These are phyloP conservation scores for Albifimbria verrucaria DNA, from an alignment of 2,329 filamentous ascomycete genomes.

Conservation along the genomic window DNA sequence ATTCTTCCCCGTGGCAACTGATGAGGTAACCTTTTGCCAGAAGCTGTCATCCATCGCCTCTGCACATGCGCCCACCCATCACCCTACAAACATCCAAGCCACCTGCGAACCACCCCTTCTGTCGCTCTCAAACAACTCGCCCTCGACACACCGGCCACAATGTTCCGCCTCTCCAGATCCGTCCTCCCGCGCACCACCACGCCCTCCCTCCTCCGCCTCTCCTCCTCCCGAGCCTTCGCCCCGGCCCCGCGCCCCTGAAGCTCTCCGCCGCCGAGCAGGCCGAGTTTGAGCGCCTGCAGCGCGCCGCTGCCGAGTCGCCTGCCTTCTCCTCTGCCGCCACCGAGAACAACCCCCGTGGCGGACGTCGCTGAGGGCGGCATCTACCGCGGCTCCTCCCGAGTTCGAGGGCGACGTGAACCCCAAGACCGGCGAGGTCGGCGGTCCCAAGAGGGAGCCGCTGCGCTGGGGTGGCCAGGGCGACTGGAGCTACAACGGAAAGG, in stretches of 20 bases:
- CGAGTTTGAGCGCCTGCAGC: constrained; percentile 84
- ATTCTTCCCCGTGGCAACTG: too few relatives aligned
- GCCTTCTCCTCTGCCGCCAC: constrained; percentile 27
- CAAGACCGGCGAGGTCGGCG: constrained; percentile 90
- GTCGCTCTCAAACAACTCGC: background rate
- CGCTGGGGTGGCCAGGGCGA: constrained; percentile 74
- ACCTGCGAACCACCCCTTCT: background rate
- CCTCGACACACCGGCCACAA: background rate
- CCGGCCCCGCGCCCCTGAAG: constrained; percentile 71
- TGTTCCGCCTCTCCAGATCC: constrained; percentile 11
- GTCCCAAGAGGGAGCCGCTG: constrained; percentile 94
- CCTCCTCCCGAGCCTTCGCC: constrained; percentile 5
- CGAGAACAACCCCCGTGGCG: constrained; percentile 29
- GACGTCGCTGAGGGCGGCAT: constrained; percentile 52
- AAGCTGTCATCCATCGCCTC: too few relatives aligned
- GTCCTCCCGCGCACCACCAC: constrained; percentile 12
- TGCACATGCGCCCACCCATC: too few relatives aligned
- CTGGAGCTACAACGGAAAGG: constrained; percentile 94
- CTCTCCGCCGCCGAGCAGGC: constrained; percentile 87
- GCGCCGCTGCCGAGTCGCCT: constrained; percentile 47
- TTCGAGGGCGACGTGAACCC: constrained; percentile 92
- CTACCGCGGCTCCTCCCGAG: constrained; percentile 78
- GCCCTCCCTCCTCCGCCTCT: constrained; percentile 13
- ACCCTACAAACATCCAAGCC: too few relatives aligned
- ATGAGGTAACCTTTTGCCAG: too few relatives aligned